Percentiles rank a stretch among this genome's conserved stretches.
Evolutionary conservation across 2,329 filamentous ascomycete genomes (phyloP).

Genomic region (Cadophora sp.): DNA sequence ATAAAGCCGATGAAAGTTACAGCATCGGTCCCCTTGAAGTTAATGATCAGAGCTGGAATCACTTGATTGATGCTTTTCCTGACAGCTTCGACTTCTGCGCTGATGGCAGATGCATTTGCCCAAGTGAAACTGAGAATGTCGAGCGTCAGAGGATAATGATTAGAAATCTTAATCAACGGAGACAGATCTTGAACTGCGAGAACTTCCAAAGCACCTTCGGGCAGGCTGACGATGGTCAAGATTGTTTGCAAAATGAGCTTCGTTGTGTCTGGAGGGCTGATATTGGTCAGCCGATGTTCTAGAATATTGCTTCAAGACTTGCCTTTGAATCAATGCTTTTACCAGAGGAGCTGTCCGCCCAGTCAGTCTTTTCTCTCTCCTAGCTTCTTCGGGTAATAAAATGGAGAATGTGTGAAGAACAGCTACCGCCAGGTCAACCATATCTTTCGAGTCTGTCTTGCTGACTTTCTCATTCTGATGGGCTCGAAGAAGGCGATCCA

Average conservation of each 20-base stretch:
- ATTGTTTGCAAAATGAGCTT: constrained; percentile 63
- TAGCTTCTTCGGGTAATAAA: constrained; percentile 59
- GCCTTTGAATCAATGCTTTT: constrained; percentile 61
- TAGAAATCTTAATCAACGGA: constrained; percentile 63
- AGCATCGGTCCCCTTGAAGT: constrained; percentile 65
- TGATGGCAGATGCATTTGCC: constrained; percentile 54
- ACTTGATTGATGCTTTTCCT: constrained; percentile 55
- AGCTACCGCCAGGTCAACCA: constrained; percentile 68
- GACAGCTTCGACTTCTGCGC: constrained; percentile 41
- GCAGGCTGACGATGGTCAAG: constrained; percentile 59
- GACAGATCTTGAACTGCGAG: constrained; percentile 58
- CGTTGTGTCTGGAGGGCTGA: constrained; percentile 60
- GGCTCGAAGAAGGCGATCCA: constrained; percentile 67
- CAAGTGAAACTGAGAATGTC: constrained; percentile 64
- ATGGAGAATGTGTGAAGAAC: constrained; percentile 68
- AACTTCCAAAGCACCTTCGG: constrained; percentile 57
- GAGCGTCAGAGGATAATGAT: constrained; percentile 59
- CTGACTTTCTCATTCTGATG: constrained; percentile 49
- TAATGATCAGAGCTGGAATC: constrained; percentile 56
- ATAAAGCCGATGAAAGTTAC: constrained; percentile 65
- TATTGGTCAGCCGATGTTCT: constrained; percentile 15
- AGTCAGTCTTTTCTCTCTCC: constrained; percentile 55
- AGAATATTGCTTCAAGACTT: constrained; percentile 29
- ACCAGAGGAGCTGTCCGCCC: constrained; percentile 61
- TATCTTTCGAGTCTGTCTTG: constrained; percentile 59